phyloP scores from a whole-genome alignment of 495 filamentous ascomycete genomes.

The Daldinia grandis region DNA sequence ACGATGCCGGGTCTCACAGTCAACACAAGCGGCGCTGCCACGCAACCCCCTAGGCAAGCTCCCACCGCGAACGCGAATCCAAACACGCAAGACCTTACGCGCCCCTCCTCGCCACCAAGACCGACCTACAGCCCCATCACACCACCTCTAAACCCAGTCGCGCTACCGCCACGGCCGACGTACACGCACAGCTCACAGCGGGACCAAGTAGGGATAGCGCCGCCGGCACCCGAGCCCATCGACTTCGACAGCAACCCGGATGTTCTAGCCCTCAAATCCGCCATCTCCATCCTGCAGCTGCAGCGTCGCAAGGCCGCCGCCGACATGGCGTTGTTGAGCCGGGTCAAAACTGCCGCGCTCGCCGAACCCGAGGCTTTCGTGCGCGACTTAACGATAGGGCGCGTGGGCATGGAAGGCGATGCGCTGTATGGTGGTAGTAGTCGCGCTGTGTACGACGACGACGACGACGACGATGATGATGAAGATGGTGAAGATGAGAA shows the following conservation, averaged over 20 bases:
- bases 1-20: conserved; percentile 42
- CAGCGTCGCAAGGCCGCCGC: conserved; percentile 78
- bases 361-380: conserved; percentile 74
- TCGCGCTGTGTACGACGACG: conserved; percentile 2
- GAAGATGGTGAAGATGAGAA: conserved; percentile 13
- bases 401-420: conserved; percentile 51
- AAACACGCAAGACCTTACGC: conserved; percentile 20
- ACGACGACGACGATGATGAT: conserved; percentile 5
- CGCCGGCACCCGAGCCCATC: conserved; percentile 71
- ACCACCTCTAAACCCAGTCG: conserved; percentile 46
- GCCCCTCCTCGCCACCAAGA: conserved; percentile 46
- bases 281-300: conserved; percentile 82
- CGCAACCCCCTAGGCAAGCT: conserved; percentile 9
- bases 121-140: conserved; percentile 59
- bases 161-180: conserved; percentile 40
- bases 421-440: conserved; percentile 43
- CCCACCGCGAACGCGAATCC: conserved; percentile 10
- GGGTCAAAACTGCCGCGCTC: conserved; percentile 69
- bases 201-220: conserved; percentile 50
- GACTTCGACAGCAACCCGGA: conserved; percentile 82
- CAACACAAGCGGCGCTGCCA: conserved; percentile 33
- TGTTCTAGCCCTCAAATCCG: conserved; percentile 79
- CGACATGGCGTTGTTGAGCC: conserved; percentile 72
- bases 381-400: conserved; percentile 65
- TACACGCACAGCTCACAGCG: conserved; percentile 55